phyloP scores from a whole-genome alignment of 768 basidiomycete species.

The Gymnopilus junonius region DNA sequence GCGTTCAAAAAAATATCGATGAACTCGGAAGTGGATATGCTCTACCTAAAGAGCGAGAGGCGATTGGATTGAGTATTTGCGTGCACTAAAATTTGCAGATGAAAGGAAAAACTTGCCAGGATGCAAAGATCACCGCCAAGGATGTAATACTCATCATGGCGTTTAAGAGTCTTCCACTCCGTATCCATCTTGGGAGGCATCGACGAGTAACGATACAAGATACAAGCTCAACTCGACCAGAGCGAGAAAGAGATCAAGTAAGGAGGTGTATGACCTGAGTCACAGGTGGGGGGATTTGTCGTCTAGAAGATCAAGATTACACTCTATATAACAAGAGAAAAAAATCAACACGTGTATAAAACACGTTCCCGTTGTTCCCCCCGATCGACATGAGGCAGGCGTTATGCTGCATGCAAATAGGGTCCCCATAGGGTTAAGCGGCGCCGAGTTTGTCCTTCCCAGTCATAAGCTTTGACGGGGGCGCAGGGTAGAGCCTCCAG shows the following conservation, averaged over 20 bases:
- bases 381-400: slow-evolving; percentile 22
- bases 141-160: slow-evolving; percentile 52
- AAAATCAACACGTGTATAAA: slow-evolving; percentile 20
- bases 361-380: slow-evolving; percentile 22
- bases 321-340: slow-evolving; percentile 8
- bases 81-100: neutral
- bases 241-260: neutral
- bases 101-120: slow-evolving; percentile 43
- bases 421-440: slow-evolving; percentile 11
- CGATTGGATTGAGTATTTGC: no score
- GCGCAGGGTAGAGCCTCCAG: neutral
- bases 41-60: slow-evolving; percentile 48
- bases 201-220: neutral
- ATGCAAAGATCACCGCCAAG: slow-evolving; percentile 57
- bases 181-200: neutral
- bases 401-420: neutral
- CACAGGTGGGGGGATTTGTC: neutral
- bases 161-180: slow-evolving; percentile 20
- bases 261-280: neutral
- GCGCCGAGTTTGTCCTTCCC: slow-evolving; percentile 8
- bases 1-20: slow-evolving; percentile 65
- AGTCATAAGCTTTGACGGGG: slow-evolving; percentile 2
- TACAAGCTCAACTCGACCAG: neutral
- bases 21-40: slow-evolving; percentile 57
- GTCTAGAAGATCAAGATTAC: slow-evolving; percentile 1